Percentiles rank a stretch among this genome's conserved stretches.
These are phyloP conservation scores for Scalesia atractyloides DNA, from an alignment of 129 eudicot species.

Conservation along the genomic window DNA sequence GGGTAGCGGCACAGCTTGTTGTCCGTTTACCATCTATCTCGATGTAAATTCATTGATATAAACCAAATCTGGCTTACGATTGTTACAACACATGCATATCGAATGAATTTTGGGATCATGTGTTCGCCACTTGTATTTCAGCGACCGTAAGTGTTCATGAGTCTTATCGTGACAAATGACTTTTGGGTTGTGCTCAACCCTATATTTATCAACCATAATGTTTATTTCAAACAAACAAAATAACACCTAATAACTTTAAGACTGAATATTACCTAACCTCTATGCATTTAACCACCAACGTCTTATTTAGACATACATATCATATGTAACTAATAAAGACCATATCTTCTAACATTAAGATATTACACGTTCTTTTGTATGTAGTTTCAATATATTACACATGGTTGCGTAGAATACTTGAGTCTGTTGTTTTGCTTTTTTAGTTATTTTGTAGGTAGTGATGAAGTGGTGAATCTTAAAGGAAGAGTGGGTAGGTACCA, in stretches of 20 bases:
- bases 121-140: too few relatives aligned
- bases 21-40: too few relatives aligned
- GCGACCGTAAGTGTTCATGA: too few relatives aligned
- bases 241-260: not conserved
- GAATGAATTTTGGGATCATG: too few relatives aligned
- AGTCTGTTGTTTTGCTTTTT: not conserved
- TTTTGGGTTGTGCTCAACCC: not conserved
- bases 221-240: not conserved
- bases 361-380: not conserved
- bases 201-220: not conserved
- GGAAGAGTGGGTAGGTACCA: not conserved
- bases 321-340: not conserved
- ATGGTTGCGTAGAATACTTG: slow-evolving; percentile 14
- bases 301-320: not conserved
- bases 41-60: too few relatives aligned
- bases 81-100: too few relatives aligned
- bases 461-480: slow-evolving; percentile 7
- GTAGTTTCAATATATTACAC: slow-evolving; percentile 6
- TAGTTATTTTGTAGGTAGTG: not conserved
- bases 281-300: slow-evolving; percentile 6
- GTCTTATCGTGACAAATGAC: not conserved
- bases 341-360: not conserved
- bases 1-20: too few relatives aligned
- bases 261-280: not conserved
- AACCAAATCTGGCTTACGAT: not conserved